Conservation (phyloP, 768 basidiomycete genomes). For the Leccinum boreale region DNA sequence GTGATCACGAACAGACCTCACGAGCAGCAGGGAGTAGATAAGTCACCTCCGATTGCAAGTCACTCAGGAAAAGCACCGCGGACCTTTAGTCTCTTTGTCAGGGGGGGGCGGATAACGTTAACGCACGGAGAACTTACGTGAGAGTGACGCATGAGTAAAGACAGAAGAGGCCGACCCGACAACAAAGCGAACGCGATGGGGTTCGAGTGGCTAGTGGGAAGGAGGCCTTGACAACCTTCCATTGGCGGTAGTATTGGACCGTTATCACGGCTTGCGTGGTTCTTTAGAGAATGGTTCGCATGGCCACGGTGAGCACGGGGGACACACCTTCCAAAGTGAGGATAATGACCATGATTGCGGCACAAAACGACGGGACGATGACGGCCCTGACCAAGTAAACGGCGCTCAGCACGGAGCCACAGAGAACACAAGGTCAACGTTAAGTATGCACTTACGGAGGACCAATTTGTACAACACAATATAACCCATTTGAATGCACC, state of each 20-base stretch:
- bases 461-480: slow-evolving; percentile 40
- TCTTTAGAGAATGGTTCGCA: background rate
- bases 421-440: slow-evolving; percentile 4
- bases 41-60: slow-evolving; percentile 30
- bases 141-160: slow-evolving; percentile 43
- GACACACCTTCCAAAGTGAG: slow-evolving; percentile 44
- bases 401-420: slow-evolving; percentile 12
- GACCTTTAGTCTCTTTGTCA: slow-evolving; percentile 26
- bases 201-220: slow-evolving; percentile 41
- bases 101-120: background rate
- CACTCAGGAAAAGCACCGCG: slow-evolving; percentile 36
- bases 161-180: slow-evolving; percentile 43
- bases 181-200: slow-evolving; percentile 35
- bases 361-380: slow-evolving; percentile 45
- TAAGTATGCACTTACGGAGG: slow-evolving; percentile 34
- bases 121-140: slow-evolving; percentile 31
- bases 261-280: slow-evolving; percentile 38
- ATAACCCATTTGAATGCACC: slow-evolving; percentile 42
- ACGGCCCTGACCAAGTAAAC: slow-evolving; percentile 24
- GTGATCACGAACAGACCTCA: slow-evolving; percentile 26
- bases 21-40: slow-evolving; percentile 51
- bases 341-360: slow-evolving; percentile 37
- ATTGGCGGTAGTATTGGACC: slow-evolving; percentile 41
- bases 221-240: slow-evolving; percentile 34
- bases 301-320: background rate